phyloP scores from a whole-genome alignment of 805 yeast genomes.

The Kodamaea jinghongensis region DNA sequence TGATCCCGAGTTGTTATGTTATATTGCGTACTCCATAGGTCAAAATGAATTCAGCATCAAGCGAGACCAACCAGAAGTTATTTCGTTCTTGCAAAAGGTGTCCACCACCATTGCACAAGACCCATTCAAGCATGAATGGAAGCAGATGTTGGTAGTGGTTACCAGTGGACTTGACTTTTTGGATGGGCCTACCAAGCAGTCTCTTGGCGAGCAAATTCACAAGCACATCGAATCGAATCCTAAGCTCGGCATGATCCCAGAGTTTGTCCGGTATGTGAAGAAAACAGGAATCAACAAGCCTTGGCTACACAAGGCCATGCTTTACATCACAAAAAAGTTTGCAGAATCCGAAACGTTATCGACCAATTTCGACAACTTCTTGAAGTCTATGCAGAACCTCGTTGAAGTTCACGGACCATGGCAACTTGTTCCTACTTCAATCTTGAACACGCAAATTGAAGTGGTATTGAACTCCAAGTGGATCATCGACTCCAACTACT shows the following conservation, averaged over 20 bases:
- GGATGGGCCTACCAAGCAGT: conserved; percentile 11
- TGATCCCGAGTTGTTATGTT: too few relatives aligned
- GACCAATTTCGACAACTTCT: conserved; percentile 29
- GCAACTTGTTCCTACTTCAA: conserved; percentile 40
- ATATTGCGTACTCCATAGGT: too few relatives aligned
- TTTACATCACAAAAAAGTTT: conserved; percentile 62
- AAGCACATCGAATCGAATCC: conserved; percentile 18
- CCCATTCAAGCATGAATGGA: conserved; percentile 13
- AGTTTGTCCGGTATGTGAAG: conserved; percentile 27
- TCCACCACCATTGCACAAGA: background rate
- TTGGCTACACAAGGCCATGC: conserved; percentile 59
- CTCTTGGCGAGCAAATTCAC: conserved; percentile 21
- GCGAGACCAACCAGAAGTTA: too few relatives aligned
- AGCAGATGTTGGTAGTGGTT: conserved; percentile 18
- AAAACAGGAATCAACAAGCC: conserved; percentile 22
- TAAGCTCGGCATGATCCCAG: conserved; percentile 28
- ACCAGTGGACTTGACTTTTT: conserved; percentile 11
- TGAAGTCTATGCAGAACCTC: conserved; percentile 18
- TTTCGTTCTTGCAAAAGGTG: too few relatives aligned
- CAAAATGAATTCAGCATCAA: too few relatives aligned
- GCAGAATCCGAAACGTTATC: conserved; percentile 46
- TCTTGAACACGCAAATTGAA: conserved; percentile 65
- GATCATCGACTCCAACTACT: conserved; percentile 37
- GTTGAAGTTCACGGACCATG: conserved; percentile 22
- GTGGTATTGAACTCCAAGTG: conserved; percentile 51